Evolutionary conservation across 2,329 filamentous ascomycete species (phyloP), one percentile per base, ranked within the genome.

Genomic region (Fusarium annulatum): DNA sequence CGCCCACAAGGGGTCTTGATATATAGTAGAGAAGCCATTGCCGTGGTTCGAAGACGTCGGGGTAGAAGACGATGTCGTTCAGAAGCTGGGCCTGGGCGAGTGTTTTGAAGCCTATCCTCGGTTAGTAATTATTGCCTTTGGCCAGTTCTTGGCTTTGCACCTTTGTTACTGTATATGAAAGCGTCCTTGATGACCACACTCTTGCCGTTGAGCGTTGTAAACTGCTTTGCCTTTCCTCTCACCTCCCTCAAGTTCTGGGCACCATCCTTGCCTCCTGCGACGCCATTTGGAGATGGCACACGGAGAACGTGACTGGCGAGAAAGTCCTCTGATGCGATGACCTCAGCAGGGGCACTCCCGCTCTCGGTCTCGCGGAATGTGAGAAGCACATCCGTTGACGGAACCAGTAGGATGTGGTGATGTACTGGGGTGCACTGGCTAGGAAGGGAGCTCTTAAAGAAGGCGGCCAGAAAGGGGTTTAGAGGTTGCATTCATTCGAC

Each of bases 11-110:
- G 4, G 96, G 96, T 58, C 90, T 92, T 33, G 96, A 96, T 72
- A 99, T 97, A 82, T 95, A 98, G 87, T 98, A 98, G 68, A 99
- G 88, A 48, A 99, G 90, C 95, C 96, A 99, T 88, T 95, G 94
- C 76, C 95, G 92, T 19, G 94, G 92, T 77, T 98, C 96, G 77
- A 94, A 89, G n/a, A 90, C 91, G 78, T 98, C 94, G 55, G 94
- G 92, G 79, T 97, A 97, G 88, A 94, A 98, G 43, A 97, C 89
- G 42, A 89, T 87, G 82, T 99, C 97, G 79, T 89, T 89, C 64
- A 98, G 86, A 39, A 98, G 86, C 80, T 96, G 95, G 38, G 95
- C 94, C 81, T 98, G 96, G 73, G 94, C 95, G 71, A 98, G 86
- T 39, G 91, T 91, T 84, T 96, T 97, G 88, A 98, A 99, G 58